These are phyloP conservation scores for Moesziomyces antarcticus DNA, from an alignment of 1,284 basidiomycete species.

Conservation along the genomic window DNA sequence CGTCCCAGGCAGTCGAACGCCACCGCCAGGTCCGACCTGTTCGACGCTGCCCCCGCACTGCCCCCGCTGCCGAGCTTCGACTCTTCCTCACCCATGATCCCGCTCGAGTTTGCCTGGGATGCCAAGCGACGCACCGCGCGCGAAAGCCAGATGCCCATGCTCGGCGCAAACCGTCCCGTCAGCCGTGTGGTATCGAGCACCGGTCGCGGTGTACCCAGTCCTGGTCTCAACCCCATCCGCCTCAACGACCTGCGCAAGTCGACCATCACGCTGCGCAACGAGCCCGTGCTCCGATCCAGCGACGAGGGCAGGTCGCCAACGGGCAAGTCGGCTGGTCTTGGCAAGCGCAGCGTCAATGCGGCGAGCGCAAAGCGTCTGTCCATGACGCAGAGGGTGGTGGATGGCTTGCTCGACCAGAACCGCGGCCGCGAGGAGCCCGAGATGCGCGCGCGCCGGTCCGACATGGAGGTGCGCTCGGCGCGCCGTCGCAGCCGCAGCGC, in stretches of 20 bases:
- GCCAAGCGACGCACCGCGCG: constrained; percentile 17
- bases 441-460: constrained; percentile 32
- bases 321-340: constrained; percentile 8
- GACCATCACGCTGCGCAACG: constrained; percentile 25
- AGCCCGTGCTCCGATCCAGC: constrained; percentile 18
- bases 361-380: constrained; percentile 30
- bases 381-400: constrained; percentile 47
- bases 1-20: constrained; percentile 13
- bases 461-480: constrained; percentile 26
- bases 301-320: constrained; percentile 15
- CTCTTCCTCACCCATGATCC: constrained; percentile 45
- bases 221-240: constrained; percentile 25
- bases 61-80: constrained; percentile 44
- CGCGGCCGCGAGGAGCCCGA: constrained; percentile 53
- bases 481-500: constrained; percentile 49
- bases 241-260: constrained; percentile 42
- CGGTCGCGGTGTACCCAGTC: constrained; percentile 47
- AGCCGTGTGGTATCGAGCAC: constrained; percentile 49
- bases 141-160: constrained; percentile 26
- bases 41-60: constrained; percentile 30
- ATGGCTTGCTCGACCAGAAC: constrained; percentile 41
- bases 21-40: constrained; percentile 2
- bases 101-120: constrained; percentile 37
- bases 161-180: constrained; percentile 22
- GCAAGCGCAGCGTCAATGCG: background rate